Evolutionary conservation across 169 alveolate species (phyloP), one percentile per base, ranked within the genome.

Genomic region (Plasmodium berghei): DNA sequence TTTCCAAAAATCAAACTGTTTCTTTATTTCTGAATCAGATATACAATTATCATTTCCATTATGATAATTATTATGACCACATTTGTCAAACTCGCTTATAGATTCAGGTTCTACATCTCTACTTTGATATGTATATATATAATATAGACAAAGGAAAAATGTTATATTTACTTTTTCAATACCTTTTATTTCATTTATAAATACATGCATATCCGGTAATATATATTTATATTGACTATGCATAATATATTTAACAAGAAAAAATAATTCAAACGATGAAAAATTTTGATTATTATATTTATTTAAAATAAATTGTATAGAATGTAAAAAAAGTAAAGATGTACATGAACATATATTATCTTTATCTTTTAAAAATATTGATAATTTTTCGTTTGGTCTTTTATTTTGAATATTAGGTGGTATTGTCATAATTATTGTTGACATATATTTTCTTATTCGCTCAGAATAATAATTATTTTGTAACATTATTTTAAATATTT

Each of bases 281-380:
- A 77, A 77, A 49, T 77, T 67, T 5, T 28, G 63, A 63, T 77
- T 77, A n/a, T 58, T 20, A 45, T 20, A 77, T 22, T 58, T 62
- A 16, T 54, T 56, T 24, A 77, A 45, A 28, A 77, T 77, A 77
- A 77, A 77, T 14, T 45, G 58, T 14, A 77, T 48, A 40, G 89
- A 77, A 55, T 77, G 89, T n/a, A 77, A 34, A 28, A 77, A 77
- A n/a, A 49, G 52, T 56, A 77, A 56, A 22, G 89, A 77, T 14
- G 89, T 77, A 58, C 89, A 77, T 1, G 89, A 49, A 64, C 89
- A 77, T 1, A 77, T 56, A 64, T 77, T 77, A 45, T 63, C 73
- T 5, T 77, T 69, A 22, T 77, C 40, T 26, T 64, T 64, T 77
- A 77, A 64, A 34, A 77, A 77, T 5, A 18, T 18, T 28, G 22